These are phyloP conservation scores for Myrica gale DNA, from an alignment of 306 rosid species.

Conservation along the genomic window DNA sequence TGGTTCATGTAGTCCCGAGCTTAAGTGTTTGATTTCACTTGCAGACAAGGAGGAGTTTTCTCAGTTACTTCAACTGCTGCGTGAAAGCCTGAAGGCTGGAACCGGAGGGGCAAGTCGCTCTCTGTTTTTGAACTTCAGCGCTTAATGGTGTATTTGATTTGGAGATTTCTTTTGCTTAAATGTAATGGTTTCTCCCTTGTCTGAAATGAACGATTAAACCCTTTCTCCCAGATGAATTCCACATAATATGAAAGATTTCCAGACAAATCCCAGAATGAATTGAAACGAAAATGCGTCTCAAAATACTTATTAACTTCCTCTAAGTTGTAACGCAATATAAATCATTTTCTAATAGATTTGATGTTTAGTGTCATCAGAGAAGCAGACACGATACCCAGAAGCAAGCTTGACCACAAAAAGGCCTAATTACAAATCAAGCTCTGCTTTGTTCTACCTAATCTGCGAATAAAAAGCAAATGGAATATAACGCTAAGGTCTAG, in stretches of 20 bases:
- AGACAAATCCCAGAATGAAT: not conserved
- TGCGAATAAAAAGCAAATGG: conserved; percentile 7
- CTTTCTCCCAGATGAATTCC: not conserved
- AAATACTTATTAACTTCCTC: not conserved
- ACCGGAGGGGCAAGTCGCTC: conserved; percentile 2
- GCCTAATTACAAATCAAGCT: conserved; percentile 37
- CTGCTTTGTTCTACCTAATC: conserved; percentile 23
- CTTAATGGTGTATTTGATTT: not conserved
- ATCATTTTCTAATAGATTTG: not conserved
- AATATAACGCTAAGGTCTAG: not conserved
- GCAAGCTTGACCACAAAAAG: conserved; percentile 24
- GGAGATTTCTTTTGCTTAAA: not conserved
- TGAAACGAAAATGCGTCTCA: not conserved
- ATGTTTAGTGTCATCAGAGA: not conserved
- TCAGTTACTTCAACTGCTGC: conserved; percentile 92
- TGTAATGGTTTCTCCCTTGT: not conserved
- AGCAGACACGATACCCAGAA: not conserved
- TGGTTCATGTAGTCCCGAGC: not conserved
- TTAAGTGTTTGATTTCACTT: not conserved
- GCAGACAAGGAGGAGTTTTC: conserved; percentile 70
- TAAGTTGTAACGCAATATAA: not conserved
- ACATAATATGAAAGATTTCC: not conserved
- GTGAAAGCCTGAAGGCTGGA: conserved; percentile 75
- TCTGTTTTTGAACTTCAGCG: too few relatives aligned
- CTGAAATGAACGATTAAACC: not conserved